Conservation (phyloP, 2,329 filamentous ascomycete genomes). For the Calonectria hawksworthii region DNA sequence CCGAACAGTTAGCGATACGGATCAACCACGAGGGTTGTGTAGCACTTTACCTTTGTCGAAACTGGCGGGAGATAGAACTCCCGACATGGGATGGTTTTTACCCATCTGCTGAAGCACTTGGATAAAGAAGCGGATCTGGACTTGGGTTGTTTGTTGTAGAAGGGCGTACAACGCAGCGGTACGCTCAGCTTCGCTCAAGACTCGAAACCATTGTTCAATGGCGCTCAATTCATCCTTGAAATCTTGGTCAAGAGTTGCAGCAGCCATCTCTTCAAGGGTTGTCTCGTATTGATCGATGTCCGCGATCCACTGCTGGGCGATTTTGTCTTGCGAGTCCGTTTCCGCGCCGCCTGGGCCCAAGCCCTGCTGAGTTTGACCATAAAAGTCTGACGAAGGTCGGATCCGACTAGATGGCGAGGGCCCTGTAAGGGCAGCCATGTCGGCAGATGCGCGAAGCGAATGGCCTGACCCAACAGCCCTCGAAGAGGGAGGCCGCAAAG, state of each 20-base stretch:
- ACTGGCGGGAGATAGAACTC: conserved; percentile 92
- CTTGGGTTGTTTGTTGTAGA: conserved; percentile 97
- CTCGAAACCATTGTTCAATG: conserved; percentile 99
- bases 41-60: conserved; percentile 88
- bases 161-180: conserved; percentile 96
- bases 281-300: conserved; percentile 99
- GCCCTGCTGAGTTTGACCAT: conserved; percentile 80
- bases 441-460: conserved; percentile 93
- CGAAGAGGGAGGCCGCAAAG: conserved; percentile 86
- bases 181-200: conserved; percentile 95
- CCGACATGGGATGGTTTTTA: conserved; percentile 97
- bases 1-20: conserved; percentile 28
- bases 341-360: conserved; percentile 79
- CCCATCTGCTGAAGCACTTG: conserved; percentile 99
- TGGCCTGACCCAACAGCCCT: conserved; percentile 83
- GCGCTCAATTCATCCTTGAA: conserved; percentile 99
- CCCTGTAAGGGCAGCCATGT: conserved; percentile 86
- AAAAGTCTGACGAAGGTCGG: conserved; percentile 95
- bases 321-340: conserved; percentile 87
- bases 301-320: conserved; percentile 98
- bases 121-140: conserved; percentile 99
- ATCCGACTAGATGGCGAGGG: conserved; percentile 82
- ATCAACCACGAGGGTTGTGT: neutral
- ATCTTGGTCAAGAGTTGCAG: conserved; percentile 97
- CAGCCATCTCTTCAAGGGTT: conserved; percentile 99